Conservation (phyloP, 2,329 filamentous ascomycete genomes). For the Ophiosphaerella narmari region DNA sequence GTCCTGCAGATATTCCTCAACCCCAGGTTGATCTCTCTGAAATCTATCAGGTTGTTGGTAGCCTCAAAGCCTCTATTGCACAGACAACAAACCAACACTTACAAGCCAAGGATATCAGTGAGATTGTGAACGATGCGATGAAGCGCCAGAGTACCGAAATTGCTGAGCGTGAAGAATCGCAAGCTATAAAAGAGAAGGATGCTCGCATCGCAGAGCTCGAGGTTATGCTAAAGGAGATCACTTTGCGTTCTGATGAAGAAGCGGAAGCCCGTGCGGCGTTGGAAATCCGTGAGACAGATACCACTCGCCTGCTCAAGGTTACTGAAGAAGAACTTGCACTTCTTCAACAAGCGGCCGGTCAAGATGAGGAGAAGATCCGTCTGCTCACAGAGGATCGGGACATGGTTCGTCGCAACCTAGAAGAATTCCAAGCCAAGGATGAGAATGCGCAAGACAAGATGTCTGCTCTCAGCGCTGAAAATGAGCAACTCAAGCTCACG, state of each 20-base stretch:
- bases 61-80: slow-evolving; percentile 55
- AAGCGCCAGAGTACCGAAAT: slow-evolving; percentile 39
- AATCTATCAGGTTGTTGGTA: slow-evolving; percentile 53
- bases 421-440: slow-evolving; percentile 39
- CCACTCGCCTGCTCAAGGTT: slow-evolving; percentile 51
- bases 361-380: slow-evolving; percentile 50
- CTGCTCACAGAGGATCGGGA: slow-evolving; percentile 51
- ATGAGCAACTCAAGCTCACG: slow-evolving; percentile 59
- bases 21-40: slow-evolving; percentile 48
- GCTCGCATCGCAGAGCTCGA: slow-evolving; percentile 43
- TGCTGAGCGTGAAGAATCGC: slow-evolving; percentile 33
- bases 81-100: slow-evolving; percentile 51
- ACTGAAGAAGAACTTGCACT: slow-evolving; percentile 56
- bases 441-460: slow-evolving; percentile 58
- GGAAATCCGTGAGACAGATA: slow-evolving; percentile 52
- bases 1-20: slow-evolving; percentile 41
- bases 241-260: slow-evolving; percentile 45
- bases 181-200: slow-evolving; percentile 39
- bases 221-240: slow-evolving; percentile 40
- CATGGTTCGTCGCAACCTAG: slow-evolving; percentile 45
- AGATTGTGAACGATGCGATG: slow-evolving; percentile 45
- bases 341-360: slow-evolving; percentile 48
- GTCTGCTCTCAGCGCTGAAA: slow-evolving; percentile 60
- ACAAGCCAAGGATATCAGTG: slow-evolving; percentile 50
- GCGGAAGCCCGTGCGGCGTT: slow-evolving; percentile 48